Evolutionary conservation across 2,329 filamentous ascomycete species (phyloP), one percentile per base, ranked within the genome.

Genomic region (Colletotrichum cuscutae): DNA sequence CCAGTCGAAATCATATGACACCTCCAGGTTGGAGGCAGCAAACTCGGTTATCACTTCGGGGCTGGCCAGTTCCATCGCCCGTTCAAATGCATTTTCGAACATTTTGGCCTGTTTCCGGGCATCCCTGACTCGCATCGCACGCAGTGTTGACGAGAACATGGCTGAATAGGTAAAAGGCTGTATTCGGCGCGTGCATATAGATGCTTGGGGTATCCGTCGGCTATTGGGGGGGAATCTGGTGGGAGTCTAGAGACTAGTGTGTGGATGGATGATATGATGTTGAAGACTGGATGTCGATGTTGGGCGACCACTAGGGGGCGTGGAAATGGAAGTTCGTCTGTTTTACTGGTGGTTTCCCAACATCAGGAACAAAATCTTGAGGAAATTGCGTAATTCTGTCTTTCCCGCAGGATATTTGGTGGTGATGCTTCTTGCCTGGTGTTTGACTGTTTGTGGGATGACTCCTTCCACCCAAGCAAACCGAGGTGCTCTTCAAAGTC

Each of bases 1-100:
- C 62, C 62, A 65, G 26, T 57, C 62, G 1, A 6, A 32, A 12
- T 57, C 24, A 6, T 57, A 12, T 5, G 52, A 56, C 19, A 65
- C n/a, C 15, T 42, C 32, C 4, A 52, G 28, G 2, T 22, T 53
- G 22, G 35, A 54, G 13, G 46, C 15, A 13, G 61, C 46, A 26
- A 64, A 37, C 13, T 64, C 37, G 26, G 46, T 28, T 2, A 6
- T 15, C 2, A 32, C 32, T 19, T 24, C 87, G 89, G 76, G 77
- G 85, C 26, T 49, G 42, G 42, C 42, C 19, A n/a, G 8, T 49
- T 49, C 19, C 8, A 22, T 3, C 19, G 42, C 42, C 42, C 42
- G 15, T 9, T n/a, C 42, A 1, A n/a, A n/a, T 49, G 42, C 7
- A 19, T 19, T 49, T 49, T 49, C 42, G 42, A 49, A 49, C 19